Percentiles rank a stretch among this genome's conserved stretches.
phyloP scores from a whole-genome alignment of 1,139 yeast genomes.

The Lodderomyces beijingensis region DNA sequence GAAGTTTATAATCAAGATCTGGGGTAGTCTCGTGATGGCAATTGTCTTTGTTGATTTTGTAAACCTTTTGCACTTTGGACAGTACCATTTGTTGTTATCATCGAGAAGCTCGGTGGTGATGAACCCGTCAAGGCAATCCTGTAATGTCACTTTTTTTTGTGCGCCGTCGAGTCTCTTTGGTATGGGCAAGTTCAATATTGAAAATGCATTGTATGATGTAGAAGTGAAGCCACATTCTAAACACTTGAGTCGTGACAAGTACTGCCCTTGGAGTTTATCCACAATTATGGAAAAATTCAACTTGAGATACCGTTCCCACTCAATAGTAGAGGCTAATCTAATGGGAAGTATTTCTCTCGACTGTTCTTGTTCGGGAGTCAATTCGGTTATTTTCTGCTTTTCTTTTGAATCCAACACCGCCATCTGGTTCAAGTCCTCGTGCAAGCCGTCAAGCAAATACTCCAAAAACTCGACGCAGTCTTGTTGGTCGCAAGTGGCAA shows the following conservation, averaged over 20 bases:
- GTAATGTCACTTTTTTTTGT: conserved; percentile 35
- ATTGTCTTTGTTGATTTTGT: conserved; percentile 67
- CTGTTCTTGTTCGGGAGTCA: conserved; percentile 73
- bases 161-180: conserved; percentile 35
- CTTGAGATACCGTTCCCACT: conserved; percentile 89
- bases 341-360: conserved; percentile 72
- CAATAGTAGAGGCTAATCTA: conserved; percentile 83
- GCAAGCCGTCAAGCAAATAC: conserved; percentile 78
- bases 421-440: conserved; percentile 80
- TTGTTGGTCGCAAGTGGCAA: conserved; percentile 80
- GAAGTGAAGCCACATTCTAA: conserved; percentile 73
- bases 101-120: conserved; percentile 66
- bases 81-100: conserved; percentile 84
- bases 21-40: conserved; percentile 68
- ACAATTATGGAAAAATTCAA: conserved; percentile 83
- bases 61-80: conserved; percentile 72
- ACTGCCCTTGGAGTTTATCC: conserved; percentile 88
- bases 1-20: conserved; percentile 66
- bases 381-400: conserved; percentile 38
- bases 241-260: conserved; percentile 75
- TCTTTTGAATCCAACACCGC: conserved; percentile 28
- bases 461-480: conserved; percentile 91
- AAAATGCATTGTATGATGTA: conserved; percentile 81
- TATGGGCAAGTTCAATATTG: conserved; percentile 71
- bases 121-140: conserved; percentile 69